These are phyloP conservation scores for Vigna radiata DNA, from an alignment of 306 rosid genomes.

Conservation along the genomic window DNA sequence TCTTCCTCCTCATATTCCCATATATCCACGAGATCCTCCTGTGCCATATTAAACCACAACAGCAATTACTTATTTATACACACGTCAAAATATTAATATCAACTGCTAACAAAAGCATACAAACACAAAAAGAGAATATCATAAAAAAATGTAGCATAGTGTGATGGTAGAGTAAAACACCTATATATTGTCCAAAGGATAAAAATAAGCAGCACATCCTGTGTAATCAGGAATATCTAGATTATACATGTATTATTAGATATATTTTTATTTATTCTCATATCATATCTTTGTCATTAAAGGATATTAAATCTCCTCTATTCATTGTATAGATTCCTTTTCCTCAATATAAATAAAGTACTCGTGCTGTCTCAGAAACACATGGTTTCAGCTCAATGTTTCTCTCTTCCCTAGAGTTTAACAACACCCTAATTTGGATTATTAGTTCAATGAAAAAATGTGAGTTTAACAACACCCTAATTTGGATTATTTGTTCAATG, in stretches of 20 bases:
- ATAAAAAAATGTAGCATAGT: slow-evolving; percentile 20
- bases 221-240: too few species aligned
- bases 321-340: too few species aligned
- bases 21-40: slow-evolving; percentile 89
- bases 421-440: neutral
- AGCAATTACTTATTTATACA: slow-evolving; percentile 15
- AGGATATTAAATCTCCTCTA: too few species aligned
- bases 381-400: too few species aligned
- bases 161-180: neutral
- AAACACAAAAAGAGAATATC: slow-evolving; percentile 14
- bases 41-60: slow-evolving; percentile 32
- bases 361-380: too few species aligned
- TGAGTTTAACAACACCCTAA: neutral
- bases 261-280: too few species aligned
- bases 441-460: neutral
- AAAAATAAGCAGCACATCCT: too few species aligned
- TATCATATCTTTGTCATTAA: too few species aligned
- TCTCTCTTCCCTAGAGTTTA: too few species aligned
- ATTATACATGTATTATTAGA: too few species aligned
- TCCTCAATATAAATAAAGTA: too few species aligned
- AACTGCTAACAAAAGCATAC: slow-evolving; percentile 25
- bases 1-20: slow-evolving; percentile 78
- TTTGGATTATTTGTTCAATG: neutral
- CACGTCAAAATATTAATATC: slow-evolving; percentile 30
- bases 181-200: too few species aligned